A percentile compares a stretch with the other conserved stretches of the same genome.
phyloP scores from a whole-genome alignment of 140 eudicot genomes.

The Oenanthe javanica region DNA sequence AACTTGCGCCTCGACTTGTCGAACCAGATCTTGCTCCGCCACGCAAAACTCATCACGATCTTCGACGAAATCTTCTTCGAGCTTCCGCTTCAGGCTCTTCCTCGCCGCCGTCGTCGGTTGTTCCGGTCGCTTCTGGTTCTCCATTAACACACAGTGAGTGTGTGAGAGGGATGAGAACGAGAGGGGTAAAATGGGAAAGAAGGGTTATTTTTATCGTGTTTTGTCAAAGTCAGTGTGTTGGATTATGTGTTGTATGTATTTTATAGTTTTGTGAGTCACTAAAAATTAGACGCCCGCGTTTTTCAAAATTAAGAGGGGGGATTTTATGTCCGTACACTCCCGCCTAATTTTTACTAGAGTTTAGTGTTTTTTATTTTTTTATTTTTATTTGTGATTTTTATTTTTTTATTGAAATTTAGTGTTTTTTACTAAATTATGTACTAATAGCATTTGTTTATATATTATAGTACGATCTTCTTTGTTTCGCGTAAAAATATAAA shows the following conservation, averaged over 20 bases:
- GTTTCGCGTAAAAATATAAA: too few relatives aligned
- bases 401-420: too few relatives aligned
- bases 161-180: too few relatives aligned
- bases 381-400: too few relatives aligned
- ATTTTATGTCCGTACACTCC: background rate
- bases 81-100: constrained; percentile 10
- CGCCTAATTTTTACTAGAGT: too few relatives aligned
- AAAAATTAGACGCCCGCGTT: constrained; percentile 3
- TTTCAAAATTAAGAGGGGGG: background rate
- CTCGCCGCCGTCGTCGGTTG: constrained; percentile 8
- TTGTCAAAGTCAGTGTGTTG: background rate
- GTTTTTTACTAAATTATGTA: too few relatives aligned
- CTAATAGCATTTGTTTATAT: too few relatives aligned
- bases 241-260: background rate
- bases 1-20: constrained; percentile 59
- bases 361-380: too few relatives aligned
- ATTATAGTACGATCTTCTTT: too few relatives aligned
- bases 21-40: constrained; percentile 41
- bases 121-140: constrained; percentile 10
- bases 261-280: background rate
- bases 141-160: constrained; percentile 3
- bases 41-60: constrained; percentile 11
- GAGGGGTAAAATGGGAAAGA: background rate
- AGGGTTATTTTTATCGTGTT: background rate
- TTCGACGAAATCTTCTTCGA: constrained; percentile 4